phyloP scores from a whole-genome alignment of 305 asterid species.

The Fraxinus angustifolia region DNA sequence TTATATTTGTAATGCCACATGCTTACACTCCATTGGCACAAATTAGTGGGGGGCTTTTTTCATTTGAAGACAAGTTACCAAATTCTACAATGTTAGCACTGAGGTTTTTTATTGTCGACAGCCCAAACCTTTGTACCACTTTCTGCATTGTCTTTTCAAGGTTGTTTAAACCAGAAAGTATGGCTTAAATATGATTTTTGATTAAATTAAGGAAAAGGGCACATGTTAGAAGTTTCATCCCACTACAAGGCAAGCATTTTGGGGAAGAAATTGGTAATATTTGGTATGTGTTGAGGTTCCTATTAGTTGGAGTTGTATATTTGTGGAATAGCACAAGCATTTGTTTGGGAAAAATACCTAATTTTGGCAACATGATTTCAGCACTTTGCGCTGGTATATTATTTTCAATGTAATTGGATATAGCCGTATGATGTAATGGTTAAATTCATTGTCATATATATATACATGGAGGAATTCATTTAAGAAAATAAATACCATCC shows the following conservation, averaged over 20 bases:
- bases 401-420: neutral
- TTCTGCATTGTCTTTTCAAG: neutral
- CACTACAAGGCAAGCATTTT: neutral
- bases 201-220: neutral
- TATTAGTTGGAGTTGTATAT: neutral
- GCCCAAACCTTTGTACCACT: neutral
- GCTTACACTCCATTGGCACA: neutral
- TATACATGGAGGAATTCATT: no score
- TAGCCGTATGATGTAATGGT: neutral
- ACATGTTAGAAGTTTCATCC: neutral
- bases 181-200: neutral
- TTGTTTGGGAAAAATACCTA: conserved; percentile 8
- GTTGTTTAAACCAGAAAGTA: neutral
- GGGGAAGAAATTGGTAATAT: neutral
- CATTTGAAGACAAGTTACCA: neutral
- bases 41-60: neutral
- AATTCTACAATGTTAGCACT: neutral
- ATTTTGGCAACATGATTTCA: conserved; percentile 1
- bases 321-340: conserved; percentile 1
- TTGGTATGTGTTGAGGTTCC: neutral
- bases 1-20: neutral
- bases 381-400: neutral
- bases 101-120: neutral
- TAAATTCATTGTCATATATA: neutral
- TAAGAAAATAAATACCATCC: no score